These are phyloP conservation scores for Cardamine resedifolia DNA, from an alignment of 345 rosid genomes.

Conservation along the genomic window DNA sequence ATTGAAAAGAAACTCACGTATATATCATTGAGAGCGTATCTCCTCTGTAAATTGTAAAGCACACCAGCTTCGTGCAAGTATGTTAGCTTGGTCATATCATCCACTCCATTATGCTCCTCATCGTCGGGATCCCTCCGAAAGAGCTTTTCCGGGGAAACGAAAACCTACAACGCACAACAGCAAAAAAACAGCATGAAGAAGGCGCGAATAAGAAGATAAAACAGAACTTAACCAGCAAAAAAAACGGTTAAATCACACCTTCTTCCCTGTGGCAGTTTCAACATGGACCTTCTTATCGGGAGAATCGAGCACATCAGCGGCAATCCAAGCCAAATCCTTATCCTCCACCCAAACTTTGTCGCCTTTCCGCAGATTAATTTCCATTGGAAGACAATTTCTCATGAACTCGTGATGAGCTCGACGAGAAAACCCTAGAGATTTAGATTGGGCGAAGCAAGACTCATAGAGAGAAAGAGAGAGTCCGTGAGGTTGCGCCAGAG, in stretches of 20 bases:
- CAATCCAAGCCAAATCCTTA: slow-evolving; percentile 77
- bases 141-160: slow-evolving; percentile 52
- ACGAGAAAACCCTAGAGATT: slow-evolving; percentile 18
- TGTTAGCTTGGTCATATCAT: slow-evolving; percentile 94
- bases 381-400: slow-evolving; percentile 35
- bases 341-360: slow-evolving; percentile 88
- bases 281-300: slow-evolving; percentile 56
- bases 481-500: slow-evolving; percentile 30
- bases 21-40: slow-evolving; percentile 92
- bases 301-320: slow-evolving; percentile 62
- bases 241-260: slow-evolving; percentile 46
- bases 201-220: slow-evolving; percentile 9
- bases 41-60: slow-evolving; percentile 79
- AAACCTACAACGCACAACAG: slow-evolving; percentile 45
- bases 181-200: background rate
- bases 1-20: slow-evolving; percentile 56
- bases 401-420: slow-evolving; percentile 12
- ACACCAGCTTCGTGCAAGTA: slow-evolving; percentile 98
- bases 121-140: slow-evolving; percentile 75
- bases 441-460: slow-evolving; percentile 9
- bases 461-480: slow-evolving; percentile 25
- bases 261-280: slow-evolving; percentile 51
- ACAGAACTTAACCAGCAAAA: background rate
- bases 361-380: slow-evolving; percentile 63
- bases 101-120: slow-evolving; percentile 93